Evolutionary conservation across 345 rosid species (phyloP).

Genomic region (Reutealis trisperma): DNA sequence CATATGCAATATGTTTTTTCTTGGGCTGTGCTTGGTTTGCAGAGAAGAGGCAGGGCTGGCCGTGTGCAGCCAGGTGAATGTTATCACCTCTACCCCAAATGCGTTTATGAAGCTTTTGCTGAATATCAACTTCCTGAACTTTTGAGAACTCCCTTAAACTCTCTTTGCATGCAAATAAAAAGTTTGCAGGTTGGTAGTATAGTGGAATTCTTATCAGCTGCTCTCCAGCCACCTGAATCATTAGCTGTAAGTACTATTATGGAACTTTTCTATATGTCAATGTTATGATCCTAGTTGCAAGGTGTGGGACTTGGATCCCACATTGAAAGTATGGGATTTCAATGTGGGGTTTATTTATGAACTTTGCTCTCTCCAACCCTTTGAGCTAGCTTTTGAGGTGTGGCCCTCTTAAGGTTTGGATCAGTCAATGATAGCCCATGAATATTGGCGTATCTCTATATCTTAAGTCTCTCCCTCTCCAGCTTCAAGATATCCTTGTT

Average conservation of each 20-base stretch:
- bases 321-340: too few species aligned
- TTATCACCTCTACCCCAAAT: conserved; percentile 87
- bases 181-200: conserved; percentile 87
- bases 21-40: conserved; percentile 28
- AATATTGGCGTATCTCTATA: not conserved
- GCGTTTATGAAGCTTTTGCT: conserved; percentile 91
- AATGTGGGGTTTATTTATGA: too few species aligned
- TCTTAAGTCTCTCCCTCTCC: not conserved
- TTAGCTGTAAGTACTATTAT: conserved; percentile 72
- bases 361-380: too few species aligned
- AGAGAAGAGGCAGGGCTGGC: conserved; percentile 98
- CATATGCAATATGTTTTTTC: not conserved
- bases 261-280: not conserved
- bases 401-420: too few species aligned
- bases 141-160: conserved; percentile 94
- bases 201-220: conserved; percentile 92
- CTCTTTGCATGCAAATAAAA: conserved; percentile 99
- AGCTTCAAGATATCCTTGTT: not conserved
- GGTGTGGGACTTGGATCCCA: too few species aligned
- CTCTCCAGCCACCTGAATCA: conserved; percentile 87
- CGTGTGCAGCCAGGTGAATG: conserved; percentile 96
- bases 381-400: too few species aligned
- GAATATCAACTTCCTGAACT: conserved; percentile 99
- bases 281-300: not conserved
- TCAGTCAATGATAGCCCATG: not conserved